phyloP scores from a whole-genome alignment of 2,329 filamentous ascomycete species.

The Cladophialophora immunda region DNA sequence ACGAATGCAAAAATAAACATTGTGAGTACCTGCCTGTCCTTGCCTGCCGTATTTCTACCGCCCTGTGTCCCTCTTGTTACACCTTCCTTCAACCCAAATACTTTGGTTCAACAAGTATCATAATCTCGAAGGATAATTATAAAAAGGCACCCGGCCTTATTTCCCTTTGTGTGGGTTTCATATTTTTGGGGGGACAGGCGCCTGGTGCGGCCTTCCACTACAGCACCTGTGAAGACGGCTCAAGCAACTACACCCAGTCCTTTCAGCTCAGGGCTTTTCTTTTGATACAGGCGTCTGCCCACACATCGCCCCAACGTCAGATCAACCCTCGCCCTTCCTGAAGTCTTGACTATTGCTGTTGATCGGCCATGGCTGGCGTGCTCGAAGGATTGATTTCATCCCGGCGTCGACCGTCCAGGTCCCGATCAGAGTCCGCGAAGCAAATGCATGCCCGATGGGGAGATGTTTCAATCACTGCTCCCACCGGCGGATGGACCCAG shows the following conservation, averaged over 20 bases:
- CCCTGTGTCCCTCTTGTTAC: background rate
- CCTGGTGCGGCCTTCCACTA: conserved; percentile 7
- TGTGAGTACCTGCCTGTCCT: background rate
- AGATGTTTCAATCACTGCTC: conserved; percentile 51
- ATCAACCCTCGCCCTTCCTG: background rate
- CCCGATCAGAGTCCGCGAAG: conserved; percentile 35
- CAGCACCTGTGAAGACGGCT: background rate
- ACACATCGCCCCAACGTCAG: conserved; percentile 8
- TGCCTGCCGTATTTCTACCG: conserved; percentile 20
- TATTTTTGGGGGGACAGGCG: conserved; percentile 2
- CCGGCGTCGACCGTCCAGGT: conserved; percentile 29
- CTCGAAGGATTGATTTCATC: conserved; percentile 31
- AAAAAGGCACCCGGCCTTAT: background rate
- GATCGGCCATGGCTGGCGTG: conserved; percentile 32
- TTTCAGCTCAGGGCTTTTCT: conserved; percentile 7
- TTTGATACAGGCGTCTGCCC: conserved; percentile 16
- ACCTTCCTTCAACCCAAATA: background rate
- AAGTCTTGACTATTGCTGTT: background rate
- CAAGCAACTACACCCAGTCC: conserved; percentile 11
- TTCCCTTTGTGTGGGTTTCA: conserved; percentile 15
- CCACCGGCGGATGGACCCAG: conserved; percentile 51
- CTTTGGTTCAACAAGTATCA: background rate
- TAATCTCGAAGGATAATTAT: background rate
- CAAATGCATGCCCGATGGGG: conserved; percentile 51
- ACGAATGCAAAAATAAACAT: conserved; percentile 22